Percentiles rank a stretch among this genome's conserved stretches.
Evolutionary conservation across 495 filamentous ascomycete genomes (phyloP).

Genomic region (Penicillium roqueforti): DNA sequence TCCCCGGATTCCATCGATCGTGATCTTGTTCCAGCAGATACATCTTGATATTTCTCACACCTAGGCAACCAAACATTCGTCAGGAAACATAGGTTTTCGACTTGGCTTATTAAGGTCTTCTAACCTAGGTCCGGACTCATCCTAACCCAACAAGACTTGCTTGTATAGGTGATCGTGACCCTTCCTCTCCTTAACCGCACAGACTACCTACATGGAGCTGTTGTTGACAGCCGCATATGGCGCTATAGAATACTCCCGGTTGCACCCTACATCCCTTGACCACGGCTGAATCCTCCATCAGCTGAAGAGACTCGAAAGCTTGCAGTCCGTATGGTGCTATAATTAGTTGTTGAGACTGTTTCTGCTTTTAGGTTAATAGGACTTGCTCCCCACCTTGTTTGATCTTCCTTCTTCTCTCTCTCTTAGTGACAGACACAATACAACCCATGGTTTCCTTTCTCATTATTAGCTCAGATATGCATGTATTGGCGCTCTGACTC

Average conservation of each 20-base stretch:
- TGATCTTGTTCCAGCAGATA: slow-evolving; percentile 1
- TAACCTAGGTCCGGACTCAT: not conserved
- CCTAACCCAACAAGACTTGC: not conserved
- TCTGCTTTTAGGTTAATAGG: no score
- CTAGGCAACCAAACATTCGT: not conserved
- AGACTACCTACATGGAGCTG: not conserved
- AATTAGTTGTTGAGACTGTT: no score
- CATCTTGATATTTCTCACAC: not conserved
- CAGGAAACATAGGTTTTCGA: not conserved
- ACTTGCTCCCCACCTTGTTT: no score
- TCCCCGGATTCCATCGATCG: slow-evolving; percentile 6
- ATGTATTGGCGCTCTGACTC: not conserved
- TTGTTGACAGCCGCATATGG: not conserved
- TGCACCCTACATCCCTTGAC: not conserved
- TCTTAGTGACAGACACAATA: no score
- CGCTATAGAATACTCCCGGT: not conserved
- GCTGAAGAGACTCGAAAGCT: not conserved
- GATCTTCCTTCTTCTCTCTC: no score
- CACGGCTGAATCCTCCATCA: not conserved
- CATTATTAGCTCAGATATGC: not conserved
- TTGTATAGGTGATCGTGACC: not conserved
- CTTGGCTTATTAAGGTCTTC: not conserved
- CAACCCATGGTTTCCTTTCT: no score
- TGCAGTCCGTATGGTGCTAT: not conserved
- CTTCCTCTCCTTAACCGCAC: not conserved